A percentile compares a stretch with the other conserved stretches of the same genome.
Conservation (phyloP, 73 alveolate species). For the Tetrahymena thermophila region DNA sequence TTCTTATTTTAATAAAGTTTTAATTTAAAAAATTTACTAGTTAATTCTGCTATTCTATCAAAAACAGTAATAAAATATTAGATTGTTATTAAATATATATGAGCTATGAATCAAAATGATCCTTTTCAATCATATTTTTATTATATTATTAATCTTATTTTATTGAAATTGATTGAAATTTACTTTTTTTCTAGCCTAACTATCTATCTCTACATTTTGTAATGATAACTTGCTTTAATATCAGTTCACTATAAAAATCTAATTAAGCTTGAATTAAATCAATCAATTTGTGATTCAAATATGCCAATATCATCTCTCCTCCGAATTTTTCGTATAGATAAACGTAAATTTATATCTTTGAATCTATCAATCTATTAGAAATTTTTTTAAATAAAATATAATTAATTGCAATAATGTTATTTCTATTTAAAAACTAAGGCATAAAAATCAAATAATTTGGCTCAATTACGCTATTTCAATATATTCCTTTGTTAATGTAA, state of each 20-base stretch:
- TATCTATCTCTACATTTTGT: not conserved
- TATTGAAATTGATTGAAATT: not conserved
- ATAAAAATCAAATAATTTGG: too few relatives aligned
- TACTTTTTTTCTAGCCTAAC: not conserved
- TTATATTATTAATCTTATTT: not conserved
- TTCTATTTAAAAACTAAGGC: too few relatives aligned
- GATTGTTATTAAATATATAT: too few relatives aligned
- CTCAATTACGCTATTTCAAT: too few relatives aligned
- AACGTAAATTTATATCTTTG: not conserved
- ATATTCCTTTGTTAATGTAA: too few relatives aligned
- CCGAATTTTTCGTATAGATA: not conserved
- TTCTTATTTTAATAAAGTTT: not conserved
- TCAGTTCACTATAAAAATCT: not conserved
- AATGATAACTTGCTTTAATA: not conserved
- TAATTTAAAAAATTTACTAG: not conserved
- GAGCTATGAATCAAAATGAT: too few relatives aligned
- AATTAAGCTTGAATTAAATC: not conserved
- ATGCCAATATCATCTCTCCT: not conserved
- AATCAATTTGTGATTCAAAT: not conserved
- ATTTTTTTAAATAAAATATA: too few relatives aligned
- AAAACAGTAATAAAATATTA: not conserved
- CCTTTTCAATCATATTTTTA: not conserved
- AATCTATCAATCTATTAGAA: not conserved
- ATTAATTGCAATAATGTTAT: too few relatives aligned
- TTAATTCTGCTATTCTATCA: not conserved